Evolutionary conservation across 495 filamentous ascomycete species (phyloP), one percentile per base, ranked within the genome.

Genomic region (Aspergillus cavernicola): DNA sequence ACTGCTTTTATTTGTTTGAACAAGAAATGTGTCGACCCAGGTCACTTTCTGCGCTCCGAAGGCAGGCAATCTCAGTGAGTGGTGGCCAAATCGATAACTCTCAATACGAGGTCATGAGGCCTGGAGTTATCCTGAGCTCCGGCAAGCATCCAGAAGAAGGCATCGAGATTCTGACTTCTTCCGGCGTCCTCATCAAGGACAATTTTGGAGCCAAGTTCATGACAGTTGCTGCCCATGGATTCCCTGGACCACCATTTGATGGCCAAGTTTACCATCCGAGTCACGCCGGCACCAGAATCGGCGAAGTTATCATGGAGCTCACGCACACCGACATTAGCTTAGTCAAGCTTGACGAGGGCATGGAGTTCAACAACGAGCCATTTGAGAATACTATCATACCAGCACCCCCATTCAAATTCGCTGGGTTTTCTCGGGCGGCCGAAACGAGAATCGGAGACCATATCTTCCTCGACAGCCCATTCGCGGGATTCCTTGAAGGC

Each of bases 241-340:
- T 35, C 19, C 57, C 48, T 2, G 45, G 43, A 38, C 38, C 50
- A 38, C 37, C 45, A 12, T 24, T 40, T 8, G 47, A 53, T 11
- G 33, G 12, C 12, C 31, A 47, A 6, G 52, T 59, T 18, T 50
- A 50, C 37, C 56, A 57, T 15, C 51, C 51, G 2, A 18, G 19
- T 23, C 13, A 24, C 18, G 2, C 38, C 0, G 52, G 39, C 7
- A 33, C 10, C 6, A 16, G 8, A 24, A 20, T 60, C 22, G 57
- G 57, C 4, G 15, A 52, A 38, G 41, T 48, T 20, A 45, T 56
- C 22, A 20, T 6, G 18, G 45, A 50, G n/a, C 1, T 55, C 22
- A 7, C 36, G 23, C 36, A 59, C 28, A 59, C 52, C n/a, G 56
- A 59, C 16, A 26, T 55, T 12, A 53, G 40, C 16, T 38, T 60